Base-by-base conservation (phyloP, 2,329 filamentous ascomycete genomes). In the Fusarium transvaalense region DNA sequence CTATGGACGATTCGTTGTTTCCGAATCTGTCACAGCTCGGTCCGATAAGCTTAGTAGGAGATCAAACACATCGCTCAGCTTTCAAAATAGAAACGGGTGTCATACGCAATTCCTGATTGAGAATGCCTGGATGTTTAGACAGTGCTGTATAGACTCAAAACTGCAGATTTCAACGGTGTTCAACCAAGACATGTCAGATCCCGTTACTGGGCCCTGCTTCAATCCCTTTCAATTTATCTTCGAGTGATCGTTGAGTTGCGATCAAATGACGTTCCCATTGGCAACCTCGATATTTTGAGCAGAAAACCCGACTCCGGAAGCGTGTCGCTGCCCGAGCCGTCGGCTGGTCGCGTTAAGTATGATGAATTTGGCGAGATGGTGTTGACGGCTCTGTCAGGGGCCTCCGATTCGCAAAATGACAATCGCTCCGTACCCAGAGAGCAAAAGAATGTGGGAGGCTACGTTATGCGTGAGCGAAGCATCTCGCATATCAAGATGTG, bases 11-110 rank as follows among this genome's bases (percentile, higher is more conserved):
- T 47, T 41, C 54, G 34, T 59, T 41, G 31, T 62, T 64, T 55
- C 64, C 69, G 50, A 57, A 69, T 68, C 38, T 53, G 59, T 72
- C 56, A 61, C 42, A 61, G 48, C 67, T 71, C 69, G 72, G 72
- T 56, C 71, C 70, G 71, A 73, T 69, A 66, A 56, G 59, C 66
- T 66, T 39, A 57, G 34, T 13, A 48, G 45, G 53, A 52, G 43
- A 55, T 57, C 66, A 73, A 71, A 69, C 56, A 64, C 53, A 41
- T 60, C 58, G 51, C 59, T 34, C 39, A 46, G 47, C 41, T 58
- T 55, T 57, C 63, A 60, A 51, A 42, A 63, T 41, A 47, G 53
- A 55, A 41, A 68, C 46, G 38, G 59, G 57, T 50, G 38, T 58
- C 62, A 70, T 70, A 41, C 46, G 32, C 32, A 31, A 32, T 29